Evolutionary conservation across 805 yeast genomes (phyloP).

Genomic region (Cyberlindnera misumaiensis): DNA sequence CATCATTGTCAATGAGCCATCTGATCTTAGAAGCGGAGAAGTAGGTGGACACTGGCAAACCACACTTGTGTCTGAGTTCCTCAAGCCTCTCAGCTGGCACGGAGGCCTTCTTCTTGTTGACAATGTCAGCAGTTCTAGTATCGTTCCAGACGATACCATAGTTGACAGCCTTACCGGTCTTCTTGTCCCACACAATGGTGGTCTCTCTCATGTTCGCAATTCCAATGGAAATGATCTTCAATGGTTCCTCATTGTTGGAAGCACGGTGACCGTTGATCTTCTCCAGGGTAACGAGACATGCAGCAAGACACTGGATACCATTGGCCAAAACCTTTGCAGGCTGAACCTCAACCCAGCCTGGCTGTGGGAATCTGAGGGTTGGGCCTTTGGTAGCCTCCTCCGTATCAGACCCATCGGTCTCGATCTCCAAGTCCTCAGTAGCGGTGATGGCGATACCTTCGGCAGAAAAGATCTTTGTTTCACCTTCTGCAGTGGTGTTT

Average conservation of each 20-base stretch:
- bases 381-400: conserved; percentile 42
- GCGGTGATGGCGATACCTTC: conserved; percentile 69
- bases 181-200: conserved; percentile 77
- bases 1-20: conserved; percentile 83
- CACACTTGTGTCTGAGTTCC: conserved; percentile 58
- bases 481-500: conserved; percentile 38
- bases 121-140: conserved; percentile 73
- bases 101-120: conserved; percentile 50
- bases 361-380: conserved; percentile 69
- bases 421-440: conserved; percentile 50
- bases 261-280: conserved; percentile 45
- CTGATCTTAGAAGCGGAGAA: conserved; percentile 85
- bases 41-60: conserved; percentile 85
- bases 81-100: conserved; percentile 50
- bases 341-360: conserved; percentile 94
- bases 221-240: conserved; percentile 68
- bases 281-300: conserved; percentile 51
- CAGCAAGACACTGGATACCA: conserved; percentile 72
- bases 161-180: conserved; percentile 80
- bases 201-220: conserved; percentile 97
- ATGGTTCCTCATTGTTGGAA: conserved; percentile 41
- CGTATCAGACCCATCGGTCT: conserved; percentile 36
- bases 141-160: conserved; percentile 94
- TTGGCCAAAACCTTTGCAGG: conserved; percentile 77
- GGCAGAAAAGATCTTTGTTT: conserved; percentile 54